phyloP scores from a whole-genome alignment of 331 rosid species.

The Arachis monticola region DNA sequence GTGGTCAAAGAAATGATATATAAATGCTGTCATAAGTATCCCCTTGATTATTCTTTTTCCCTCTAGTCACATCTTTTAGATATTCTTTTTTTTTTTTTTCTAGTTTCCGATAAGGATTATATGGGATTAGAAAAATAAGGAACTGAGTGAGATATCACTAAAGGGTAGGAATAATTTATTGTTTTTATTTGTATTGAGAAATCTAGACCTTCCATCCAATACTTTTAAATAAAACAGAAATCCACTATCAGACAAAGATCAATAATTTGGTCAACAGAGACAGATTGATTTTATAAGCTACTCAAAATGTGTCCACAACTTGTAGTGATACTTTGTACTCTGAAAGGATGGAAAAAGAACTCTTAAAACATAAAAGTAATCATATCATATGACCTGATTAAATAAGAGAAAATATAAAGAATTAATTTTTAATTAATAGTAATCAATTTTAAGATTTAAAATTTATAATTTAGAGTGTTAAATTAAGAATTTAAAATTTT shows the following conservation, averaged over 20 bases:
- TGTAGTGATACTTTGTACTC: no score
- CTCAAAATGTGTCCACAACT: no score
- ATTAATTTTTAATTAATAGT: no score
- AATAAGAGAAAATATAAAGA: neutral
- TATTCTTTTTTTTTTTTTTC: neutral
- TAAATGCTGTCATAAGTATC: neutral
- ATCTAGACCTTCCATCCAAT: no score
- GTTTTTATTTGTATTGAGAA: no score
- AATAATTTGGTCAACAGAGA: no score
- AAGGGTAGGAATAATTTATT: neutral
- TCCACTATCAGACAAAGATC: no score
- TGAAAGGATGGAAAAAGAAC: neutral
- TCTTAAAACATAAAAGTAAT: neutral
- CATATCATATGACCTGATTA: neutral
- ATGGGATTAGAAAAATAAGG: neutral
- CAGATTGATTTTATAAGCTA: no score
- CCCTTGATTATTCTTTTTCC: neutral
- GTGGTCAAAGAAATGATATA: slow-evolving; percentile 40
- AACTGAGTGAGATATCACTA: neutral
- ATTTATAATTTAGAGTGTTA: no score
- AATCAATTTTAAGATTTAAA: no score
- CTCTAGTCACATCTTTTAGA: neutral
- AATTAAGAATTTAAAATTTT: no score
- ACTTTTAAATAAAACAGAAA: no score
- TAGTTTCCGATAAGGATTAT: neutral